These are phyloP conservation scores for Neurospora sp. DNA, from an alignment of 495 filamentous ascomycete species.

Conservation along the genomic window DNA sequence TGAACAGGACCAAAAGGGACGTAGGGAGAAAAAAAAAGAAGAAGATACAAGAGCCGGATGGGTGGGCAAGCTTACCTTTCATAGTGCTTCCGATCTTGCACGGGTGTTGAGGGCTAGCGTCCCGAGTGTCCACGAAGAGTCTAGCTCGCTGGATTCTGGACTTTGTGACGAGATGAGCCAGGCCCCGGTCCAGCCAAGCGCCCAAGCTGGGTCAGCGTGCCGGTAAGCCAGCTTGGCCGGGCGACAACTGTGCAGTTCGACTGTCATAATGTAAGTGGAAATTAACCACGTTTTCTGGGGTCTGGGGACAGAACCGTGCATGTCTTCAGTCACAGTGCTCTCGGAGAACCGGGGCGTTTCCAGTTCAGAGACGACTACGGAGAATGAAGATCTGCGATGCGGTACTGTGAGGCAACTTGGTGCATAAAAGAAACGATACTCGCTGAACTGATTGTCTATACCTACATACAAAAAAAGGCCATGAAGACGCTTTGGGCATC, in stretches of 20 bases:
- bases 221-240: background rate
- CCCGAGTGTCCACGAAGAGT: background rate
- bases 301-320: background rate
- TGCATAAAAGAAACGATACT: background rate
- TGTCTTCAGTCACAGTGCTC: background rate
- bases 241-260: background rate
- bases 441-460: background rate
- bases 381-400: background rate
- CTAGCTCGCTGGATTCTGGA: background rate
- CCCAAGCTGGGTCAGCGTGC: background rate
- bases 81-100: conserved; percentile 3
- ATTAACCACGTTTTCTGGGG: background rate
- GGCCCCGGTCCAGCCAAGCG: background rate
- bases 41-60: conserved; percentile 3
- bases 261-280: background rate
- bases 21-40: conserved; percentile 6
- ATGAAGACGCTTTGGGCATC: background rate
- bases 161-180: background rate
- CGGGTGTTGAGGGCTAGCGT: background rate
- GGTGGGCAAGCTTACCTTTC: conserved; percentile 11
- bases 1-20: conserved; percentile 14
- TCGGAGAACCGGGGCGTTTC: background rate
- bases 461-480: background rate
- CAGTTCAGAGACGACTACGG: background rate
- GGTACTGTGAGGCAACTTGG: background rate